These are phyloP conservation scores for Candida pseudofarinosa DNA, from an alignment of 805 yeast species.

Conservation along the genomic window DNA sequence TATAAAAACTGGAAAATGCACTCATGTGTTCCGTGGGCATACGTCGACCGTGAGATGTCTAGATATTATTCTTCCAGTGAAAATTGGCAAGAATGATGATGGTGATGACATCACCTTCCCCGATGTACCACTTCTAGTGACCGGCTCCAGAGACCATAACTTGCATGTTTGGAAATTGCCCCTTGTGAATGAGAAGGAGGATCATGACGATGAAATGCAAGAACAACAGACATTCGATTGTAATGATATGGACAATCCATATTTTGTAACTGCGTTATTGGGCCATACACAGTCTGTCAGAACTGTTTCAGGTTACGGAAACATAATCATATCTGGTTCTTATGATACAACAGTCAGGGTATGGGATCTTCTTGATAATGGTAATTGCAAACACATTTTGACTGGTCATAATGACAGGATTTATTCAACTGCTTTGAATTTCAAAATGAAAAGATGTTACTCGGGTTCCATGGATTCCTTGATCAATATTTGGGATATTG, in stretches of 20 bases:
- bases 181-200: slow-evolving; percentile 33
- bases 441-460: slow-evolving; percentile 70
- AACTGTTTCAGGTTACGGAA: slow-evolving; percentile 82
- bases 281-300: slow-evolving; percentile 58
- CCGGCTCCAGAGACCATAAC: slow-evolving; percentile 44
- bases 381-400: slow-evolving; percentile 67
- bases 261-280: slow-evolving; percentile 59
- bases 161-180: slow-evolving; percentile 57
- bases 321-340: slow-evolving; percentile 81
- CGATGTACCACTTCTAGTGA: slow-evolving; percentile 57
- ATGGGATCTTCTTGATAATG: slow-evolving; percentile 75
- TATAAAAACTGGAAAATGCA: slow-evolving; percentile 75
- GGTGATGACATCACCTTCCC: slow-evolving; percentile 59
- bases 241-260: slow-evolving; percentile 51
- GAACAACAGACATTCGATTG: slow-evolving; percentile 26
- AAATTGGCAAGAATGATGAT: slow-evolving; percentile 56
- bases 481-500: slow-evolving; percentile 85
- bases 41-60: slow-evolving; percentile 90
- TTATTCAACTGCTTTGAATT: slow-evolving; percentile 83
- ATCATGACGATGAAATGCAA: slow-evolving; percentile 31
- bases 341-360: slow-evolving; percentile 88
- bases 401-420: slow-evolving; percentile 85
- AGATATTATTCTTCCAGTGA: slow-evolving; percentile 70
- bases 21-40: slow-evolving; percentile 89
- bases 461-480: slow-evolving; percentile 90